A percentile compares a stretch with the other conserved stretches of the same genome.
These are phyloP conservation scores for Nitzschia palea DNA, from an alignment of 108 stramenopile genomes.

Conservation along the genomic window DNA sequence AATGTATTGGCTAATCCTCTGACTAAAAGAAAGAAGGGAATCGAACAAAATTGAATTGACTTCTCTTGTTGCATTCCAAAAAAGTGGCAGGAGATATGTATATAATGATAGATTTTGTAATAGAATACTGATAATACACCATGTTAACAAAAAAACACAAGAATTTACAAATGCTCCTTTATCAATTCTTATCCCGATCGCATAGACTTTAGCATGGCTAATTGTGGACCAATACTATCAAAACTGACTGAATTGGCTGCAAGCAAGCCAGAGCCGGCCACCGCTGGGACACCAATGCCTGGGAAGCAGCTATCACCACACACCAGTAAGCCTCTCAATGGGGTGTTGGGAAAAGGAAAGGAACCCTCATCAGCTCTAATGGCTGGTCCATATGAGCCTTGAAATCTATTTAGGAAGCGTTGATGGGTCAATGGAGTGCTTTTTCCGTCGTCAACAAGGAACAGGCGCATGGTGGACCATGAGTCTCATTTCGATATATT, in stretches of 20 bases:
- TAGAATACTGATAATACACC: too few relatives aligned
- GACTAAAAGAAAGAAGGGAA: too few relatives aligned
- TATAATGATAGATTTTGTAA: too few relatives aligned
- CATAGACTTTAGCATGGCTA: constrained; percentile 44
- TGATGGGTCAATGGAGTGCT: constrained; percentile 80
- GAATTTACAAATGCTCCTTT: too few relatives aligned
- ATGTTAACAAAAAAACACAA: too few relatives aligned
- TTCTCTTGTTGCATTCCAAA: too few relatives aligned
- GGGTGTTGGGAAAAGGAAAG: constrained; percentile 74
- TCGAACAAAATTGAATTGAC: too few relatives aligned
- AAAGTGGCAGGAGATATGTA: too few relatives aligned
- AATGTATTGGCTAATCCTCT: too few relatives aligned
- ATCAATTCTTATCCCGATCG: constrained; percentile 5
- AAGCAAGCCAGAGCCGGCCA: constrained; percentile 85
- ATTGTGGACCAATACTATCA: constrained; percentile 53
- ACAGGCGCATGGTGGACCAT: not conserved
- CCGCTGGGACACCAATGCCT: constrained; percentile 91
- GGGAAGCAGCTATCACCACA: constrained; percentile 87
- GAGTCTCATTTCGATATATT: too few relatives aligned
- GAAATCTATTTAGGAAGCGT: constrained; percentile 77
- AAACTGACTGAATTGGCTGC: constrained; percentile 76
- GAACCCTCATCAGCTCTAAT: constrained; percentile 74
- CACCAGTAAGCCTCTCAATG: constrained; percentile 54
- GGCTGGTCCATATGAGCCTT: constrained; percentile 87
- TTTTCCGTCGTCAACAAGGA: not conserved